phyloP scores from a whole-genome alignment of 2,329 filamentous ascomycete genomes.

The Saccharata proteae region DNA sequence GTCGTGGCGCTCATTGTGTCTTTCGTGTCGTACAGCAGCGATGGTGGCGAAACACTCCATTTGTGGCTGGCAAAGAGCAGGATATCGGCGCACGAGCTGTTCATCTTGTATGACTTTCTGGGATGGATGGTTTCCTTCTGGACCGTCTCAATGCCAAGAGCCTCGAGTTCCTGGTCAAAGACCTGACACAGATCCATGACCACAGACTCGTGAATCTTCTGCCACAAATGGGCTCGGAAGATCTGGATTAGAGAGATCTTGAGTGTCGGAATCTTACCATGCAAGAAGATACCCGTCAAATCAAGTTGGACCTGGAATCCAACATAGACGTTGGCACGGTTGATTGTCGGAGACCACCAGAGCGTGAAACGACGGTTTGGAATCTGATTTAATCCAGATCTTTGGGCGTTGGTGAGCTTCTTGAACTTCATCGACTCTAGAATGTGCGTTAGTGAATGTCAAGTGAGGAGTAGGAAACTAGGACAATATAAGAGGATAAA shows the following conservation, averaged over 20 bases:
- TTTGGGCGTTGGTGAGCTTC: constrained; percentile 93
- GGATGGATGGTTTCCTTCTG: constrained; percentile 99
- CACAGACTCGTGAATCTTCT: constrained; percentile 97
- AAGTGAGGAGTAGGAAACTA: neutral
- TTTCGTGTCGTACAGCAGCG: constrained; percentile 89
- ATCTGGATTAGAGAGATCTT: constrained; percentile 99
- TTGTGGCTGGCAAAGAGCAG: constrained; percentile 95
- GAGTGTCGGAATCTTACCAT: constrained; percentile 94
- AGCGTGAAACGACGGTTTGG: constrained; percentile 96
- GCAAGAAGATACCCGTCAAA: constrained; percentile 95
- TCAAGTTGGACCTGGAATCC: constrained; percentile 99
- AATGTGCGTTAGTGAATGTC: constrained; percentile 1
- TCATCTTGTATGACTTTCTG: constrained; percentile 99
- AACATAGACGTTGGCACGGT: constrained; percentile 93
- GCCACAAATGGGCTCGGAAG: constrained; percentile 98
- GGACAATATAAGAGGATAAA: constrained; percentile 31
- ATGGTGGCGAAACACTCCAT: constrained; percentile 94
- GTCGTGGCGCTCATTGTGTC: constrained; percentile 87
- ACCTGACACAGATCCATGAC: constrained; percentile 99
- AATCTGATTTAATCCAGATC: constrained; percentile 95
- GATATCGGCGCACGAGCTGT: constrained; percentile 96
- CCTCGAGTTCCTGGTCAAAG: constrained; percentile 93
- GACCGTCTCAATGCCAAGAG: constrained; percentile 89
- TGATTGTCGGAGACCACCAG: constrained; percentile 86
- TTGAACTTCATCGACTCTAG: constrained; percentile 83